These are phyloP conservation scores for Vitis hybrid DNA, from an alignment of 177 flowering plant species.

Conservation along the genomic window DNA sequence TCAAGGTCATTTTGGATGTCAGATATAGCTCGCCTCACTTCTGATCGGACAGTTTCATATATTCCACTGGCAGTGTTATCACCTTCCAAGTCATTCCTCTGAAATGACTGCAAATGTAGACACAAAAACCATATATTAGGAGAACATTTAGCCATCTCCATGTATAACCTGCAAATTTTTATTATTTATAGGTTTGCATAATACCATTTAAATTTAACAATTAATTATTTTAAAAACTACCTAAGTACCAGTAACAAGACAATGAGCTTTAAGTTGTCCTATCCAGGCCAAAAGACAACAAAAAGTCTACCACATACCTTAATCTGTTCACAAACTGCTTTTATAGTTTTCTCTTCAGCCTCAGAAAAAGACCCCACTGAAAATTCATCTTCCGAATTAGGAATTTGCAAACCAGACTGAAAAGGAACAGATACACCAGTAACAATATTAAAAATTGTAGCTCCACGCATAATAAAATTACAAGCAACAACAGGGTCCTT, in stretches of 20 bases:
- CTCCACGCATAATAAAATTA: neutral
- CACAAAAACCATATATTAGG: neutral
- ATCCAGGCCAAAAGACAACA: neutral
- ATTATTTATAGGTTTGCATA: no score
- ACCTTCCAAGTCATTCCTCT: conserved; percentile 30
- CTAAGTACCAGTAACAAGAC: no score
- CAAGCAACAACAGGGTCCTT: neutral
- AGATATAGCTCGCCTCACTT: conserved; percentile 67
- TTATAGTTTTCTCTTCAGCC: conserved; percentile 69
- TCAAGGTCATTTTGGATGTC: conserved; percentile 62
- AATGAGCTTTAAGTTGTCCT: neutral
- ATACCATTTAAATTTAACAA: neutral
- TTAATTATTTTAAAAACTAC: neutral
- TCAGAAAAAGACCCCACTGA: conserved; percentile 51
- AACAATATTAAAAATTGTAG: neutral
- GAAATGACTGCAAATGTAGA: conserved; percentile 25
- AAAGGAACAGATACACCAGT: neutral
- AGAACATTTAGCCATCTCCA: neutral
- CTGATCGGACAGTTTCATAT: conserved; percentile 61
- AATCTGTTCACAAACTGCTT: conserved; percentile 56
- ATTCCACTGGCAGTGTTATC: conserved; percentile 31
- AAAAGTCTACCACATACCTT: conserved; percentile 34
- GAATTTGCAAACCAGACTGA: conserved; percentile 29
- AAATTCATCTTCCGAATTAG: conserved; percentile 49
- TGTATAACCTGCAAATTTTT: no score